phyloP scores from a whole-genome alignment of 2,329 filamentous ascomycete genomes.

The Aureobasidium lini region DNA sequence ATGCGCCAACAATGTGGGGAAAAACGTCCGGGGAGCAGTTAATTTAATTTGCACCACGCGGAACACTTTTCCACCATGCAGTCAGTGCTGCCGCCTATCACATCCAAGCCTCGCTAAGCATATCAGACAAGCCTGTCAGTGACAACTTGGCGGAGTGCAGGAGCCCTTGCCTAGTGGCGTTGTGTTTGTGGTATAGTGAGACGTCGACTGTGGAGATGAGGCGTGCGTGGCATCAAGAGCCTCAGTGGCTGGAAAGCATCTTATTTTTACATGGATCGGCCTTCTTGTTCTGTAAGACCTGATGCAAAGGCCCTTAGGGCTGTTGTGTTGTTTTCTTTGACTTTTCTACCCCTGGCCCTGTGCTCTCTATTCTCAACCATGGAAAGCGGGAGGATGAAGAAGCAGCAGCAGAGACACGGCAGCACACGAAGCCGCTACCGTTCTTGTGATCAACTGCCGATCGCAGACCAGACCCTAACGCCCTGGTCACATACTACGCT shows the following conservation, averaged over 20 bases:
- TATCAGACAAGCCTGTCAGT: not conserved
- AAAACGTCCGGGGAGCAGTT: not conserved
- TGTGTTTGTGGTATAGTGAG: conserved; percentile 10
- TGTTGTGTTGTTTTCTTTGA: not conserved
- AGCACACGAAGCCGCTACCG: not conserved
- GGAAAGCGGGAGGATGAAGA: not conserved
- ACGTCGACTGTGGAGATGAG: conserved; percentile 2
- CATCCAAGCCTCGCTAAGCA: conserved; percentile 11
- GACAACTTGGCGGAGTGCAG: not conserved
- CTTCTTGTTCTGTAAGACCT: not conserved
- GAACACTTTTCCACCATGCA: not conserved
- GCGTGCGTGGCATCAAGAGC: conserved; percentile 6
- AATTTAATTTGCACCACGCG: conserved; percentile 9
- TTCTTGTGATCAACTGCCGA: conserved; percentile 5
- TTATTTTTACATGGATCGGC: not conserved
- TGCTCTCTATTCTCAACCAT: not conserved
- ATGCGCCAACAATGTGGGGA: conserved; percentile 5
- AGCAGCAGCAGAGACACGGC: not conserved
- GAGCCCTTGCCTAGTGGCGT: not conserved
- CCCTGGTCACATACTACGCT: not conserved
- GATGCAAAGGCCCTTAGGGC: not conserved
- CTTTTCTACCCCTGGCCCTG: not conserved
- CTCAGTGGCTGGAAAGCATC: not conserved
- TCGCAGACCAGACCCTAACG: not conserved
- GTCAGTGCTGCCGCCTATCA: not conserved